These are phyloP conservation scores for Byssoonygena ceratinophila DNA, from an alignment of 2,329 filamentous ascomycete species.

Conservation along the genomic window DNA sequence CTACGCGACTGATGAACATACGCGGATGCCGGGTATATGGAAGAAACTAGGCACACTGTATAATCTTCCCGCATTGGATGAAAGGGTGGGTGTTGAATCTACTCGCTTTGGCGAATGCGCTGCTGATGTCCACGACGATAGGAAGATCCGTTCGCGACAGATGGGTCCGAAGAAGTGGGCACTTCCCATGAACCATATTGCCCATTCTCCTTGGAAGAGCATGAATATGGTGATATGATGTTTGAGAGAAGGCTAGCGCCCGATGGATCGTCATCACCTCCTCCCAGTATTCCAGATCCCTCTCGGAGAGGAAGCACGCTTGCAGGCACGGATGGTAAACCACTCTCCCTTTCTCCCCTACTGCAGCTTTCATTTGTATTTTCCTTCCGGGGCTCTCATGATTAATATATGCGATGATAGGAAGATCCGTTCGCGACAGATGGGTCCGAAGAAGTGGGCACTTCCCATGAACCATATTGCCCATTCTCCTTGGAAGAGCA, in stretches of 20 bases:
- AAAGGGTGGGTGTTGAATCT: slow-evolving; percentile 53
- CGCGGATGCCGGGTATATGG: slow-evolving; percentile 85
- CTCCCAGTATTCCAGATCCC: slow-evolving; percentile 26
- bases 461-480: slow-evolving; percentile 47
- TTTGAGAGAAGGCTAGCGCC: slow-evolving; percentile 38
- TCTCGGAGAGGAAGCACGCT: slow-evolving; percentile 38
- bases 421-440: slow-evolving; percentile 48
- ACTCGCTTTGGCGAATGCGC: not conserved
- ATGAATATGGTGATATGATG: slow-evolving; percentile 40
- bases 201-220: slow-evolving; percentile 54
- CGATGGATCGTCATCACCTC: slow-evolving; percentile 35
- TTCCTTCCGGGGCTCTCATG: not conserved
- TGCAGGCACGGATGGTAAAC: slow-evolving; percentile 40
- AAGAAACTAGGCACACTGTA: slow-evolving; percentile 73
- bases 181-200: slow-evolving; percentile 47
- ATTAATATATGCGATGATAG: slow-evolving; percentile 20
- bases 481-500: slow-evolving; percentile 54
- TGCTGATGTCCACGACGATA: slow-evolving; percentile 15
- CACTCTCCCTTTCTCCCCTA: not conserved
- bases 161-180: slow-evolving; percentile 46
- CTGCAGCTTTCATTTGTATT: not conserved
- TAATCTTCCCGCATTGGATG: slow-evolving; percentile 74
- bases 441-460: slow-evolving; percentile 44
- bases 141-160: slow-evolving; percentile 47
- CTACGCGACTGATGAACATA: slow-evolving; percentile 61